phyloP scores from a whole-genome alignment of 2,329 filamentous ascomycete species.

The Leptographium radiaticola region DNA sequence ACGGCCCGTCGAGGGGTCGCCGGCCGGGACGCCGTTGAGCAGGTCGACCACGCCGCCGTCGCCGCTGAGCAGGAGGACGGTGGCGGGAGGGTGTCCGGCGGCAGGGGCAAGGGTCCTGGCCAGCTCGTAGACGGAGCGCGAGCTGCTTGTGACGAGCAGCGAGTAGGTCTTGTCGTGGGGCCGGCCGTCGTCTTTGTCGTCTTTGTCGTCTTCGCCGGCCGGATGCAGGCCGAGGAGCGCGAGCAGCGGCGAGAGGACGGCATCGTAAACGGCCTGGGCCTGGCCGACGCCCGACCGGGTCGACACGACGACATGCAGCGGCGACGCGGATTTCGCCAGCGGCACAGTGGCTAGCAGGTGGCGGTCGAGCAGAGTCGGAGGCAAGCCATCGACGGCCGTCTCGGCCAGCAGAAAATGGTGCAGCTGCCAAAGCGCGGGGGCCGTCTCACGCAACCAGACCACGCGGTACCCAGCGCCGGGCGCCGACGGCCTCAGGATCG shows the following conservation, averaged over 20 bases:
- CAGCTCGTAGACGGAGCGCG: constrained; percentile 51
- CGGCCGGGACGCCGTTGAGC: constrained; percentile 45
- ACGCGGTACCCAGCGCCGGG: neutral
- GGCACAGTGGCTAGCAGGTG: constrained; percentile 27
- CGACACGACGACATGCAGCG: constrained; percentile 54
- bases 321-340: constrained; percentile 10
- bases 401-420: constrained; percentile 12
- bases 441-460: neutral
- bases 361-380: constrained; percentile 21
- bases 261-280: constrained; percentile 41
- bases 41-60: constrained; percentile 80
- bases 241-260: constrained; percentile 43
- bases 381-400: constrained; percentile 14
- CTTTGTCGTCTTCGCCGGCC: constrained; percentile 1
- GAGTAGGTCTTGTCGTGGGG: constrained; percentile 22
- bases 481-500: constrained; percentile 7
- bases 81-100: constrained; percentile 15
- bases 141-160: constrained; percentile 49
- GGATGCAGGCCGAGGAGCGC: constrained; percentile 25
- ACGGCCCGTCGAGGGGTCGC: constrained; percentile 5
- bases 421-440: constrained; percentile 11
- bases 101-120: constrained; percentile 23
- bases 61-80: constrained; percentile 68
- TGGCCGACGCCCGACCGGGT: constrained; percentile 49
- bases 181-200: neutral